Conservation (phyloP, 768 basidiomycete species). For the Hortiboletus flavorubellus region DNA sequence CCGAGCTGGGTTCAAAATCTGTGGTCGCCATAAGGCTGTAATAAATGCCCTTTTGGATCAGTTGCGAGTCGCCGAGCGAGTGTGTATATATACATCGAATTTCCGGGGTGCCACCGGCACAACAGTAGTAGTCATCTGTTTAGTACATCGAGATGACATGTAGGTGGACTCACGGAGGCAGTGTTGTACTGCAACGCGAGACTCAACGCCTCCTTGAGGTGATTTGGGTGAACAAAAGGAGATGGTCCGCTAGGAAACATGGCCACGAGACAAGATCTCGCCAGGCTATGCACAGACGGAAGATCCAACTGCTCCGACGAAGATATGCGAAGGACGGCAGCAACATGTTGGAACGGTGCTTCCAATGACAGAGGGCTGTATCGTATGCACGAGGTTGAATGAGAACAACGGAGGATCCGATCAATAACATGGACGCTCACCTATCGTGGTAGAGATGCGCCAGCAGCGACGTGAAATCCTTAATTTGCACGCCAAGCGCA, state of each 20-base stretch:
- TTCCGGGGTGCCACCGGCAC: neutral
- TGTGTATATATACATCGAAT: neutral
- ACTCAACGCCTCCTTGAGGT: constrained; percentile 51
- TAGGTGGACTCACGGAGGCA: constrained; percentile 41
- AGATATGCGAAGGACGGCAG: constrained; percentile 55
- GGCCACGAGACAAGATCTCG: constrained; percentile 39
- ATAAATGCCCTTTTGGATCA: constrained; percentile 62
- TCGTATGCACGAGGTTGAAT: neutral
- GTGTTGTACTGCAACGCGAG: constrained; percentile 49
- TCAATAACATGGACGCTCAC: constrained; percentile 41
- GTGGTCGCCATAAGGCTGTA: constrained; percentile 61
- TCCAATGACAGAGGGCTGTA: constrained; percentile 46
- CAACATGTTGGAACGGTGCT: constrained; percentile 45
- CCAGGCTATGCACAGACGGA: constrained; percentile 47
- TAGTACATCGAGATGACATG: neutral
- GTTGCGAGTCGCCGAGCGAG: neutral
- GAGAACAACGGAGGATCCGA: neutral
- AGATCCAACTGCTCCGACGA: constrained; percentile 55
- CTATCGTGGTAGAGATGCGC: constrained; percentile 63
- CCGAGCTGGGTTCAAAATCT: constrained; percentile 47
- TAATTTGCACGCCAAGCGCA: constrained; percentile 35
- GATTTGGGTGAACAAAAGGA: constrained; percentile 40
- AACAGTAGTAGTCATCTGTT: neutral
- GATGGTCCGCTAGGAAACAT: constrained; percentile 50
- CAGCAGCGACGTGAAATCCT: constrained; percentile 57